phyloP scores from a whole-genome alignment of 768 basidiomycete species.

The Lentinus brumalis region DNA sequence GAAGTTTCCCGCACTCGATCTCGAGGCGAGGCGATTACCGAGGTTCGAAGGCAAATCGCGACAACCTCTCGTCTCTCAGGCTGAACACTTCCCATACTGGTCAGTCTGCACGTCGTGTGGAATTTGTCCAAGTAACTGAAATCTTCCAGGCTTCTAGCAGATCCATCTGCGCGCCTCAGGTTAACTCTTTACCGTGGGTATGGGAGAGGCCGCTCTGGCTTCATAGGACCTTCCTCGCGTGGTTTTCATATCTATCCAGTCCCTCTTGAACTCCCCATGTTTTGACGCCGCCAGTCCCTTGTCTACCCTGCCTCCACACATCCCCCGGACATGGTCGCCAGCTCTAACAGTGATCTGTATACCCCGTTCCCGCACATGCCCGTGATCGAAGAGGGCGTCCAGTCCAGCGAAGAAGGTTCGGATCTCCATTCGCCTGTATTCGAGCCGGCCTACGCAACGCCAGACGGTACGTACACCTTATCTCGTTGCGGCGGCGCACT shows the following conservation, averaged over 20 bases:
- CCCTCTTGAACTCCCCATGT: slow-evolving; percentile 34
- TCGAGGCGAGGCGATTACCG: slow-evolving; percentile 19
- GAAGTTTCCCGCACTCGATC: slow-evolving; percentile 15
- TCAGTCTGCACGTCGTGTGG: slow-evolving; percentile 19
- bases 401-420: slow-evolving; percentile 76
- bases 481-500: slow-evolving; percentile 34
- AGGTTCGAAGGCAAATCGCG: slow-evolving; percentile 3
- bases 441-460: slow-evolving; percentile 48
- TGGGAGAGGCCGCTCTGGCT: slow-evolving; percentile 29
- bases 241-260: slow-evolving; percentile 34
- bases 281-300: slow-evolving; percentile 27
- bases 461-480: slow-evolving; percentile 37
- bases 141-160: slow-evolving; percentile 30
- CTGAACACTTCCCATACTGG: slow-evolving; percentile 18
- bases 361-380: slow-evolving; percentile 54
- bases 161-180: slow-evolving; percentile 32
- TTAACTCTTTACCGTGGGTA: slow-evolving; percentile 25
- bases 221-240: slow-evolving; percentile 32
- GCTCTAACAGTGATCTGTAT: slow-evolving; percentile 55
- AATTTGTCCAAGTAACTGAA: slow-evolving; percentile 29
- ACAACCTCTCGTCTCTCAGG: slow-evolving; percentile 1
- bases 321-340: slow-evolving; percentile 54
- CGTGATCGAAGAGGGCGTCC: slow-evolving; percentile 63
- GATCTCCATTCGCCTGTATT: slow-evolving; percentile 75
- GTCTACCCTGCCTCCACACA: slow-evolving; percentile 24